Base-by-base conservation (phyloP, 768 basidiomycete species). In the Pisolithus albus region DNA sequence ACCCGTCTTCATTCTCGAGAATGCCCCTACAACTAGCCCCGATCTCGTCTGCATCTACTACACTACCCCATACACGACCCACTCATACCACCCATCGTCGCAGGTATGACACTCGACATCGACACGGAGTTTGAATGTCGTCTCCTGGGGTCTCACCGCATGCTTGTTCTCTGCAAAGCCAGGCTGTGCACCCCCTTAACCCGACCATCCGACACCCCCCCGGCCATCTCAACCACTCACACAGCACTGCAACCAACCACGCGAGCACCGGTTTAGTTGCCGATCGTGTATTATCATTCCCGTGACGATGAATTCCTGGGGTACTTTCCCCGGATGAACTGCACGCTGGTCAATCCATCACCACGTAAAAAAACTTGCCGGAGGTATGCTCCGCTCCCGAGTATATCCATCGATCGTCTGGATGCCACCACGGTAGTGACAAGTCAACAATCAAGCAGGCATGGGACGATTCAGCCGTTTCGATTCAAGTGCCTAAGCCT, bases 91-190 rank as follows among this genome's bases (percentile, higher is more conserved):
- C 21, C 40, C 56, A n/a, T 43, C 46, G 47, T 37, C 44, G 39
- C 34, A 32, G 34, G 40, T 7, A n/a, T 42, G 28, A 42, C 16
- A 19, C 52, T 23, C 43, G 32, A 52, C 57, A 59, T 26, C 57
- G 45, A 11, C 4, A 18, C 63, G 63, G 65, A 65, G 63, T 67
- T 65, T 61, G 56, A 65, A 67, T 67, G 24, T 36, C 51, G 55
- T 55, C 47, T 40, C 55, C 41, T 9, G 65, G 67, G 65, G 65
- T 67, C 67, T 56, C 28, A 7, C 26, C 54, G 42, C 59, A 28
- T 65, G 64, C 54, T 37, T 15, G 19, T 47, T 23, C 21, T 23
- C 42, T 26, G 8, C 40, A 3, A 18, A 41, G n/a, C 18, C 21
- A 41, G 40, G 40, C 40, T 41, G 40, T 41, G 18, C 40, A 41